Conservation (phyloP, 2,329 filamentous ascomycete genomes). For the Alternaria rosae region DNA sequence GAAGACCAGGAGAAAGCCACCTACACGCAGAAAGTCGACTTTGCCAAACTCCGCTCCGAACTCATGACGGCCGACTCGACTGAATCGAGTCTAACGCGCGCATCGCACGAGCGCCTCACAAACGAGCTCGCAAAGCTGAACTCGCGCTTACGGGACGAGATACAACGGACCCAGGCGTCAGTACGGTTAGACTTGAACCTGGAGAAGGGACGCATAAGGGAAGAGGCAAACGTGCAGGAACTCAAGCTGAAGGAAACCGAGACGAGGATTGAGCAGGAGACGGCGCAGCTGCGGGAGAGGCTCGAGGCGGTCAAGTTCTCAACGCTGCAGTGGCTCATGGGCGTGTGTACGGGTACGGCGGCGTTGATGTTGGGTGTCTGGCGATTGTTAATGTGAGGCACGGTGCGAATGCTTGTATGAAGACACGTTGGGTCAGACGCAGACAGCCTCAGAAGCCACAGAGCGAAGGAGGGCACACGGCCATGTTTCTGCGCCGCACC, state of each 20-base stretch:
- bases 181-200: constrained; percentile 92
- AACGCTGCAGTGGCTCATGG: constrained; percentile 97
- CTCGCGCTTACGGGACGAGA: constrained; percentile 88
- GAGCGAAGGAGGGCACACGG: neutral
- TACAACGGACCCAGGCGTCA: constrained; percentile 90
- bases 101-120: constrained; percentile 88
- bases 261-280: constrained; percentile 97
- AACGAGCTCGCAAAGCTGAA: constrained; percentile 96
- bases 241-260: constrained; percentile 99
- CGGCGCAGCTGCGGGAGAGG: constrained; percentile 83
- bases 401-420: neutral
- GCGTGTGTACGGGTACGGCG: constrained; percentile 71
- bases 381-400: constrained; percentile 67
- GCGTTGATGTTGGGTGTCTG: constrained; percentile 72
- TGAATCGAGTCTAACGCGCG: constrained; percentile 85
- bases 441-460: constrained; percentile 1
- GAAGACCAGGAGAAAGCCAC: constrained; percentile 86
- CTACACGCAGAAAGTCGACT: constrained; percentile 91
- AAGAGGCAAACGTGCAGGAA: constrained; percentile 96
- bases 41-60: constrained; percentile 94
- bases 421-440: neutral
- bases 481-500: constrained; percentile 20
- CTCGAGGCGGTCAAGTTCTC: constrained; percentile 98
- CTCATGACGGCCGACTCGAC: constrained; percentile 90
- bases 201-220: constrained; percentile 93